Base-by-base conservation (phyloP, 495 filamentous ascomycete genomes). In the Amorphotheca resinae region DNA sequence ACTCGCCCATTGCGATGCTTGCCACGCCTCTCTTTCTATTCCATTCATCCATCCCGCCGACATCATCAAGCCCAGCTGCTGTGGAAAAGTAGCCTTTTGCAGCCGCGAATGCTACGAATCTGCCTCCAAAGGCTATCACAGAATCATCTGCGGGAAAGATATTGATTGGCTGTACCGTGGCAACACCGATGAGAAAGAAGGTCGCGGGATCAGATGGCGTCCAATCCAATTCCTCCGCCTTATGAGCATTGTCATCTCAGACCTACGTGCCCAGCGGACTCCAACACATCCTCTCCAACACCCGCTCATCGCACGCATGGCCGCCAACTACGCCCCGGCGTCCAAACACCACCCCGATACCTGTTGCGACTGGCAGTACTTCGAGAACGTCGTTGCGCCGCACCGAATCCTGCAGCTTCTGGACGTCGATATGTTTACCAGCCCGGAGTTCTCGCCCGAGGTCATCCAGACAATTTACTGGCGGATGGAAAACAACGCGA, bases 401-500 rank as follows among this genome's bases (percentile, higher is more conserved):
- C 25, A 35, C 1, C 12, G 32, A 28, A 46, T 51, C 12, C 44
- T 55, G 1, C 22, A 40, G 14, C 9, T 41, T 30, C 41, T 55
- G 2, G 48, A 41, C 0, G 31, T 55, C 15, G 25, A 55, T 28
- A 44, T 51, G 30, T 55, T 50, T 33, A 37, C 38, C 0, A 31
- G 28, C 16, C 0, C 11, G 0, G 9, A 42, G 12, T 55, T 44
- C 38, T 18, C 41, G 0, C 52, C 41, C 0, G 52, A 51, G 41
- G 42, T 51, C 0, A 45, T 55, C 7, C 44, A 51, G 22, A 55
- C 52, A 4, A 49, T 49, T 12, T 39, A 22, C 20, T 48, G 40
- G 38, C 40, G 52, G 6, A 26, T 55, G 4, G 44, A 48, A 12
- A 55, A 55, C 20, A 55, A 55, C 22, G 44, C 48, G 1, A 53